phyloP scores from a whole-genome alignment of 768 basidiomycete species.

The Lentinus tigrinus region DNA sequence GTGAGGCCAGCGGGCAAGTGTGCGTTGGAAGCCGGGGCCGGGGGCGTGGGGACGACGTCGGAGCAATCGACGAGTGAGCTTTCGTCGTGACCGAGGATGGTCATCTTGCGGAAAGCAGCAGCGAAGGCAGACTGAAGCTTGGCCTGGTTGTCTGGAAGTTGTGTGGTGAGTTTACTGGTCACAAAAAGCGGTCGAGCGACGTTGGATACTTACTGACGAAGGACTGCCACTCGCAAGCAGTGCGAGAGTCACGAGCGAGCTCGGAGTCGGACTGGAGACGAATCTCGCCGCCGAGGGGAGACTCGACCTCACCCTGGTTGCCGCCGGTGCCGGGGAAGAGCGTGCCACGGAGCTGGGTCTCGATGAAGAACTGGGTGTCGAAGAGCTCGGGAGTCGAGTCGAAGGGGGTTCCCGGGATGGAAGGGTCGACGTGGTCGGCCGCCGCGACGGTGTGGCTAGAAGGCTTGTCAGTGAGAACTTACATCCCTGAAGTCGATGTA shows the following conservation, averaged over 20 bases:
- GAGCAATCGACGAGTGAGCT: conserved; percentile 19
- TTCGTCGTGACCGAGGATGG: conserved; percentile 28
- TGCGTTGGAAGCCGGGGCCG: conserved; percentile 12
- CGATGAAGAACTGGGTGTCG: conserved; percentile 32
- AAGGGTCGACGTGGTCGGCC: conserved; percentile 28
- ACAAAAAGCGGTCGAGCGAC: background rate
- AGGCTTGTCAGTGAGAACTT: background rate
- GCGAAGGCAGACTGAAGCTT: conserved; percentile 27
- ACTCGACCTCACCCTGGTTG: conserved; percentile 30
- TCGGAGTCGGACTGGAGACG: conserved; percentile 34
- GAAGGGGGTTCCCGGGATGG: conserved; percentile 27
- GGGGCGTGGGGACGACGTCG: conserved; percentile 16
- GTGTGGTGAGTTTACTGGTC: background rate
- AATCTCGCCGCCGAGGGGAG: conserved; percentile 33
- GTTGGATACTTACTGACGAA: conserved; percentile 23
- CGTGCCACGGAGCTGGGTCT: conserved; percentile 29
- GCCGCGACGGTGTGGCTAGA: conserved; percentile 23
- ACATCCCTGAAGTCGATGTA: background rate
- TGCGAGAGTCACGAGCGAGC: conserved; percentile 34
- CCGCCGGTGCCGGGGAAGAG: conserved; percentile 29
- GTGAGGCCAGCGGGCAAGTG: conserved; percentile 26
- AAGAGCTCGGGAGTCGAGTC: conserved; percentile 29
- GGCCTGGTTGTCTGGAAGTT: conserved; percentile 22
- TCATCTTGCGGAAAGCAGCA: conserved; percentile 30
- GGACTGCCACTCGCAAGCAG: conserved; percentile 36